phyloP scores from a whole-genome alignment of 331 rosid species.

The Quercus tomentella region DNA sequence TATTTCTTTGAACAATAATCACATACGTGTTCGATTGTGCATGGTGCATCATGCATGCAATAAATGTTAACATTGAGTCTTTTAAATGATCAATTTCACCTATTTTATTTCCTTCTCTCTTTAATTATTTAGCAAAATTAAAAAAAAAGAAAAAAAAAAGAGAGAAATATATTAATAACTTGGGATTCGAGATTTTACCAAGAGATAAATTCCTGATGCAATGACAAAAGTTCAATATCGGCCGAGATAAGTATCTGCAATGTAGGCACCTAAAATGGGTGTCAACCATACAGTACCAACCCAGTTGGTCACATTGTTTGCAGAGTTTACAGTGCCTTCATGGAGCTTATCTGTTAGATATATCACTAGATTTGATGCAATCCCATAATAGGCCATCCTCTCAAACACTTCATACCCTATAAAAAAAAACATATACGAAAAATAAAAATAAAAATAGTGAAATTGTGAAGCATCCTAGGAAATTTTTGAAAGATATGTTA shows the following conservation, averaged over 20 bases:
- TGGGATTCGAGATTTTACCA: constrained; percentile 30
- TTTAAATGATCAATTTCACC: neutral
- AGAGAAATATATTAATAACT: neutral
- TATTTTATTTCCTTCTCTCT: neutral
- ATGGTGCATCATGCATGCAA: neutral
- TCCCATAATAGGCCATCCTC: constrained; percentile 92
- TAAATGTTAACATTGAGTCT: neutral
- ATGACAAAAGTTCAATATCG: constrained; percentile 63
- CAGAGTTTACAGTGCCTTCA: constrained; percentile 61
- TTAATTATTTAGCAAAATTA: too few relatives aligned
- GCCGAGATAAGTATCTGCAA: constrained; percentile 77
- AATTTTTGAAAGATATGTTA: neutral
- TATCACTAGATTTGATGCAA: constrained; percentile 59
- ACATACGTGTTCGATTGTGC: neutral
- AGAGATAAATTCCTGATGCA: constrained; percentile 61
- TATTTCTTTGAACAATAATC: neutral
- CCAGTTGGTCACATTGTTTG: constrained; percentile 86
- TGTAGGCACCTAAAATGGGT: constrained; percentile 69
- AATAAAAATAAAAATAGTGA: too few relatives aligned
- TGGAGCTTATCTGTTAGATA: constrained; percentile 61
- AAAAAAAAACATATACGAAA: neutral
- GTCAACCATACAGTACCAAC: constrained; percentile 74
- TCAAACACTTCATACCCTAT: constrained; percentile 77
- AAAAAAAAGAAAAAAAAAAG: too few relatives aligned
- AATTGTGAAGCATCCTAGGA: neutral